Evolutionary conservation across 352 stramenopile species (phyloP), one percentile per base, ranked within the genome.

Genomic region (Globisporangium nunn): DNA sequence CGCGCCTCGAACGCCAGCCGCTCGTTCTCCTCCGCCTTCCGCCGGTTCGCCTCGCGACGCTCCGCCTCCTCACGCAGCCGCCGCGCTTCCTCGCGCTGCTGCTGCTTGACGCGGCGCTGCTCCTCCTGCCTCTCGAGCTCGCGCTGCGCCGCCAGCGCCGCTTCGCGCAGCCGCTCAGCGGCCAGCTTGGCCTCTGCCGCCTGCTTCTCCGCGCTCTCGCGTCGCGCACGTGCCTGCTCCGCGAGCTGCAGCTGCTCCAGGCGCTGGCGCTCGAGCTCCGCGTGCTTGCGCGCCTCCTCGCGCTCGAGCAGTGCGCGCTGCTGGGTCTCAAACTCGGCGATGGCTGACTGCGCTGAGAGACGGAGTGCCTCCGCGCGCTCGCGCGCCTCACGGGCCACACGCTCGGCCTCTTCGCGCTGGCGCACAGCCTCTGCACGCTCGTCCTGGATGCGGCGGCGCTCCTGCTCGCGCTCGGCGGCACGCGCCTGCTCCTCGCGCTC

Each of bases 361-460:
- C 74, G 64, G 62, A 85, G 80, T 5, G 78, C 69, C 29, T 93
- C 80, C 1, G 80, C 80, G 12, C 78, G 72, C 40, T 90, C 83
- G 18, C 81, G 77, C 1, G 83, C 81, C 12, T 88, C 72, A 33
- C 62, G 65, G 14, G 83, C 83, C 17, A 68, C 51, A 3, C 72
- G 69, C 53, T 93, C 83, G 31, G 83, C 81, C 41, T 85, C 78
- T 45, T 73, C 63, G 18, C 81, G 76, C 7, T 71, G 74, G 33
- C 57, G 72, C 28, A 68, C 51, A 0, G 77, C 77, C 28, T 85
- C 75, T 5, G 74, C 58, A 11, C 76, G 72, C 64, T 87, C 59
- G 28, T 56, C 51, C 11, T 87, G 73, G 56, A 90, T 88, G 10
- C 63, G 55, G 18, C 63, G 72, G 0, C 74, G 71, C 47, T 89